Evolutionary conservation across 1,284 basidiomycete species (phyloP), one percentile per base, ranked within the genome.

Genomic region (Tilletia caries): DNA sequence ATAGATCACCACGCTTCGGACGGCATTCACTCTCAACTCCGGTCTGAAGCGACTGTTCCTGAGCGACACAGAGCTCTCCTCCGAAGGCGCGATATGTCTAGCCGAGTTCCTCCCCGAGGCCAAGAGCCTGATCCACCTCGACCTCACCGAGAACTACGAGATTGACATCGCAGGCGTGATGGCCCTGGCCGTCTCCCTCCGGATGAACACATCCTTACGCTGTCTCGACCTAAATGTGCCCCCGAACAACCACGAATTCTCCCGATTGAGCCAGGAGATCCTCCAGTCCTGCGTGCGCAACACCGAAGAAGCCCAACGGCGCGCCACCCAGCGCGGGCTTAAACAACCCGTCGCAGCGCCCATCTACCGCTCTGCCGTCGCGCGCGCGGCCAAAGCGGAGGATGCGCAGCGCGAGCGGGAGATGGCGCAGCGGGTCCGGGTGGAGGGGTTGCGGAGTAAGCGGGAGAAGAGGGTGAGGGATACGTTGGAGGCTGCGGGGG

Each of bases 41-140:
- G 90, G 92, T 0, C 88, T 98, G 41, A 96, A 95, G 83, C 89
- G 95, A 0, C 86, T 99, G 43, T 98, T 97, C 86, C 87, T 98
- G 32, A 90, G 91, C 18, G 89, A 90, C 3, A 97, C 95, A 0
- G 86, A 87, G 4, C 87, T 98, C 76, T 89, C 88, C 0, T 91
- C 92, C 0, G 87, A 91, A 1, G 94, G 92, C 2, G 95, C 95
- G 0, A 96, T 98, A 70, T 92, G 93, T 0, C 88, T 98, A 1
- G 95, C 95, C 2, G 95, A 98, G 84, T 98, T 97, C 85, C 87
- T 98, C 2, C 94, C 94, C 0, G 94, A 98, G 82, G 91, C 92
- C 0, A 88, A 87, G 32, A 91, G 90, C 0, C 86, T 98, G 3
- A 86, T 98, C 0, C 94, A 98, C 83, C 88, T 98, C 64, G 85